phyloP scores from a whole-genome alignment of 2,329 filamentous ascomycete genomes.

The Penicillium sp. region DNA sequence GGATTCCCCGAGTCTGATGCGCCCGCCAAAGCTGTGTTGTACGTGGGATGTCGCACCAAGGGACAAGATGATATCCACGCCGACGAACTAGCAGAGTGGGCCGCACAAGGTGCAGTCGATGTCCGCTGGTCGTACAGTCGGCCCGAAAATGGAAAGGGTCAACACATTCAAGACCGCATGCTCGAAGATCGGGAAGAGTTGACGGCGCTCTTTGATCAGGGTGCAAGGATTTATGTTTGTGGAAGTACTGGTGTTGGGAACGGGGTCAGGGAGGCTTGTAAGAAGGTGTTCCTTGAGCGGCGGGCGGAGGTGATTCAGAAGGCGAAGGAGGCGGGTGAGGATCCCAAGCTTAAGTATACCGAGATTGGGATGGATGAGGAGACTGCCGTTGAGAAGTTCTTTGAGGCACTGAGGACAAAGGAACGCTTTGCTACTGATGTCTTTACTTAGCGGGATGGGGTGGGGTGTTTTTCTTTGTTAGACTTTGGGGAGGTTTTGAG shows the following conservation, averaged over 20 bases:
- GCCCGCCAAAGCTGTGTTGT: constrained; percentile 35
- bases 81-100: constrained; percentile 54
- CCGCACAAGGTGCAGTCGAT: constrained; percentile 58
- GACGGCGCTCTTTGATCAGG: constrained; percentile 46
- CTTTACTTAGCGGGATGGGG: constrained; percentile 40
- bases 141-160: constrained; percentile 47
- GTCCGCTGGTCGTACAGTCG: constrained; percentile 62
- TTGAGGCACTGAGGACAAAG: constrained; percentile 40
- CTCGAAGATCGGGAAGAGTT: constrained; percentile 49
- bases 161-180: constrained; percentile 55
- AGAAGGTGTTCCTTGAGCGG: constrained; percentile 34
- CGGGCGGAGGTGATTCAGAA: constrained; percentile 34
- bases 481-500: neutral
- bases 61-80: constrained; percentile 39
- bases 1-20: constrained; percentile 14
- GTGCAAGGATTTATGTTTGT: constrained; percentile 63
- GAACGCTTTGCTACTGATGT: constrained; percentile 61
- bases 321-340: constrained; percentile 33
- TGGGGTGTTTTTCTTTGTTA: neutral
- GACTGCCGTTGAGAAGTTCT: constrained; percentile 28
- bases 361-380: constrained; percentile 25
- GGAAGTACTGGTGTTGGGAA: constrained; percentile 56
- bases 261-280: constrained; percentile 45
- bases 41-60: constrained; percentile 37
- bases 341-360: constrained; percentile 21